phyloP scores from a whole-genome alignment of 495 filamentous ascomycete genomes.

The Neurospora intermedia region DNA sequence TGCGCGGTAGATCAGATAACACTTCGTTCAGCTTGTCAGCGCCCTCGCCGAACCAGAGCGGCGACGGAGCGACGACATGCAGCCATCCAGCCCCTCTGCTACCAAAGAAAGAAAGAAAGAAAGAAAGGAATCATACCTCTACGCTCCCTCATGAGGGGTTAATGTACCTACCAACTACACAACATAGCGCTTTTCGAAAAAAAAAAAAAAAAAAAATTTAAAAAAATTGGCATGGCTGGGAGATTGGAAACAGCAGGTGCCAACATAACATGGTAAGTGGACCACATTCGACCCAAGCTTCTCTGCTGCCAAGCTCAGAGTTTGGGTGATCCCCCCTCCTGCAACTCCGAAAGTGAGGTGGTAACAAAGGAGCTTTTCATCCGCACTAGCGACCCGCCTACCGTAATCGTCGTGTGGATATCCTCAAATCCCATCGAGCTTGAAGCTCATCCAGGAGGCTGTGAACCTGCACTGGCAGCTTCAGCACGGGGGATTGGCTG shows the following conservation, averaged over 20 bases:
- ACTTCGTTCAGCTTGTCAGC: background rate
- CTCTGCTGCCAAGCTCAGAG: background rate
- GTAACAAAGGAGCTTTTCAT: background rate
- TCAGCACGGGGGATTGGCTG: background rate
- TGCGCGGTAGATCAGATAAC: background rate
- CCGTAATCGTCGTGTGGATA: background rate
- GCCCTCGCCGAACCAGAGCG: background rate
- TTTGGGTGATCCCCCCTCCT: background rate
- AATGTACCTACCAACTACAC: background rate
- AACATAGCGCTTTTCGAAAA: background rate
- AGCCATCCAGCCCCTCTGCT: background rate
- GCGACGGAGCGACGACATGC: background rate
- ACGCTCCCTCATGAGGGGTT: background rate
- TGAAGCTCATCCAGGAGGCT: background rate
- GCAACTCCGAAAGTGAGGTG: background rate
- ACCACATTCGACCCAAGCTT: background rate
- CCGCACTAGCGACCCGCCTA: background rate
- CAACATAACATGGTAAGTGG: background rate
- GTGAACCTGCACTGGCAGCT: background rate
- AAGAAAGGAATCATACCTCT: background rate
- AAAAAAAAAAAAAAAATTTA: background rate
- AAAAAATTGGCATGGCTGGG: background rate
- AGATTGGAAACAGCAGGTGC: background rate
- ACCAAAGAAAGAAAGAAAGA: background rate
- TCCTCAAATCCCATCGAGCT: background rate